phyloP scores from a whole-genome alignment of 164 flowering plant species.

The Warburgia ugandensis region DNA sequence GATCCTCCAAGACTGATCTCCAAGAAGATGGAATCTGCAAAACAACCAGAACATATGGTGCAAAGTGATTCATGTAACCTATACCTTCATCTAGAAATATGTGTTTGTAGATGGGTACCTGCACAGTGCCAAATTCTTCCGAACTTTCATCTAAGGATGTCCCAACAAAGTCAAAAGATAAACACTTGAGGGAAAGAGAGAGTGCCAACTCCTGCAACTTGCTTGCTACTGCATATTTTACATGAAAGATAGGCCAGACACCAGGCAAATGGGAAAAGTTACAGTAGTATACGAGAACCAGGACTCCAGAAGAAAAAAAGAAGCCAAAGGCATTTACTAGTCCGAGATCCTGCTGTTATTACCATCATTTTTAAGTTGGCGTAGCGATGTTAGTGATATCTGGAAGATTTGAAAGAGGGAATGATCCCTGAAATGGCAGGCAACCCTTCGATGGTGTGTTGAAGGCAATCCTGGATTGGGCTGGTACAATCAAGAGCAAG shows the following conservation, averaged over 20 bases:
- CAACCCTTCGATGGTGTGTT: conserved; percentile 85
- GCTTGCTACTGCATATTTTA: conserved; percentile 45
- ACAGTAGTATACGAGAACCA: conserved; percentile 3
- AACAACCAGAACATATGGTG: conserved; percentile 8
- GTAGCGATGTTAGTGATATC: conserved; percentile 73
- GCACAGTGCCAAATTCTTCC: conserved; percentile 97
- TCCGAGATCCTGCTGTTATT: conserved; percentile 1
- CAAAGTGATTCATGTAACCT: no score
- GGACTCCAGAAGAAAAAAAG: background rate
- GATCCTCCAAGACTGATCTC: conserved; percentile 83
- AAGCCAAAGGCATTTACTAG: background rate
- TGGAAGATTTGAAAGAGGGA: conserved; percentile 78
- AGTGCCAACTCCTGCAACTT: conserved; percentile 79
- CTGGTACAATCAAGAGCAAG: conserved; percentile 27
- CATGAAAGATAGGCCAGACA: conserved; percentile 7
- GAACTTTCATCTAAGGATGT: conserved; percentile 97
- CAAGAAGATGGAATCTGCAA: conserved; percentile 82
- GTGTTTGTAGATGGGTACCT: conserved; percentile 34
- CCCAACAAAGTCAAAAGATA: conserved; percentile 96
- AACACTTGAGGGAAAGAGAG: conserved; percentile 75
- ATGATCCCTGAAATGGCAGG: conserved; percentile 87
- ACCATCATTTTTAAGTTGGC: conserved; percentile 83
- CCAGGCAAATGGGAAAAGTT: conserved; percentile 4
- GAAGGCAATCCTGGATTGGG: conserved; percentile 81
- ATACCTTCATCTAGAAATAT: no score